phyloP scores from a whole-genome alignment of 495 filamentous ascomycete genomes.

The Penicillium soppii region DNA sequence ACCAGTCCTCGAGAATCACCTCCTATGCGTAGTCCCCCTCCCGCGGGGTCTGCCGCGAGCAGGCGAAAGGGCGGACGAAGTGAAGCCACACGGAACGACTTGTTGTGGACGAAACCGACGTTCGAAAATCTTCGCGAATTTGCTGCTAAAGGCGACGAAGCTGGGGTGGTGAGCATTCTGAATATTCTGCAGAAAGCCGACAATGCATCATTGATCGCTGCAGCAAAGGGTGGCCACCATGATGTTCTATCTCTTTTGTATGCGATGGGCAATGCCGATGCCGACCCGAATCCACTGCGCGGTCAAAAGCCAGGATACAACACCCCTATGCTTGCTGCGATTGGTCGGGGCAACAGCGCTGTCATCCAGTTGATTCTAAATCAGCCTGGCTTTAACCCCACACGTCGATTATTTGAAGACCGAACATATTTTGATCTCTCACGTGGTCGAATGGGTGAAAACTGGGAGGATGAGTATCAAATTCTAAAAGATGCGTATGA shows the following conservation, averaged over 20 bases:
- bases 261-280: constrained; percentile 74
- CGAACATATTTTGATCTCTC: constrained; percentile 84
- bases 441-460: constrained; percentile 72
- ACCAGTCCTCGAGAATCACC: constrained; percentile 65
- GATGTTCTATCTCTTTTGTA: constrained; percentile 82
- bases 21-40: constrained; percentile 52
- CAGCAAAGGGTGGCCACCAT: constrained; percentile 88
- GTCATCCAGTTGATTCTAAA: constrained; percentile 78
- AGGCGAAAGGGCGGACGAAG: constrained; percentile 58
- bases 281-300: constrained; percentile 68
- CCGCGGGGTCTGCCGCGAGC: constrained; percentile 25
- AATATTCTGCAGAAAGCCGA: constrained; percentile 76
- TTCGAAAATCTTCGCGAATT: constrained; percentile 74
- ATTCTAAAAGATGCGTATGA: constrained; percentile 79
- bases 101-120: constrained; percentile 61
- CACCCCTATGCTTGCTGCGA: constrained; percentile 92
- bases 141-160: constrained; percentile 79
- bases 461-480: constrained; percentile 87
- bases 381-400: constrained; percentile 77
- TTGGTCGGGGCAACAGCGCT: constrained; percentile 82
- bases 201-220: constrained; percentile 81
- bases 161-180: constrained; percentile 74
- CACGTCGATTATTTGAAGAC: constrained; percentile 61
- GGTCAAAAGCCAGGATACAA: constrained; percentile 56
- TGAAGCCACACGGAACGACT: constrained; percentile 59